Base-by-base conservation (phyloP, 1,284 basidiomycete species). In the Ceratobasidium sp. region DNA sequence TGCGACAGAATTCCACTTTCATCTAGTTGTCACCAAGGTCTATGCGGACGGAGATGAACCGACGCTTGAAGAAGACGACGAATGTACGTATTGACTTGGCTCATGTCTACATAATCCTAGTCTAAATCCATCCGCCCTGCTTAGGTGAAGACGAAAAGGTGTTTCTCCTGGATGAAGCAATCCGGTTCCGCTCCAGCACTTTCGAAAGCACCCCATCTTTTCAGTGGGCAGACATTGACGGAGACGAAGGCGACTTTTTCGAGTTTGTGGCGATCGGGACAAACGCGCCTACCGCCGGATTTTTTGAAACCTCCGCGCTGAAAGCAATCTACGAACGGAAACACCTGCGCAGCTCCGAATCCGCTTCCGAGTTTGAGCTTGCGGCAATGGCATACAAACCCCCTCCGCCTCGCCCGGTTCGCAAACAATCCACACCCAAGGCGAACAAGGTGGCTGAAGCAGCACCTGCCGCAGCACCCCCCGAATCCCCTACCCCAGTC, bases 11-110 rank as follows among this genome's bases (percentile, higher is more conserved):
- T 93, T 69, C 82, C 90, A 97, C 79, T 99, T 97, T 79, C 92
- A 98, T 81, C 87, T 99, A n/a, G 96, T 98, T 6, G 89, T 98
- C 71, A 97, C 96, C 14, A 87, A 96, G 74, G 95, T 97, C 0
- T 98, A 93, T 79, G 94, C 97, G 76, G 95, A 98, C 75, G 96
- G 95, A 10, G 96, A 98, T 79, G 93, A 97, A 79, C 92, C 96
- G 78, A 81, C 97, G 36, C 83, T 98, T 14, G 95, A 97, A 76
- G 96, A 98, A 77, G 95, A 97, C 80, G 94, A 96, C 48, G 97
- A 98, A 83, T 94, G 94, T 96, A 80, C 79, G 92, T 84, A 41
- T 39, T 55, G 75, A 53, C 28, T 43, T 45, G 16, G 14, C 26
- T n/a, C 18, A 36, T 28, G 4, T 55, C 34, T 32, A 39, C 36